Base-by-base conservation (phyloP, 2,329 filamentous ascomycete species). In the Nemania serpens region DNA sequence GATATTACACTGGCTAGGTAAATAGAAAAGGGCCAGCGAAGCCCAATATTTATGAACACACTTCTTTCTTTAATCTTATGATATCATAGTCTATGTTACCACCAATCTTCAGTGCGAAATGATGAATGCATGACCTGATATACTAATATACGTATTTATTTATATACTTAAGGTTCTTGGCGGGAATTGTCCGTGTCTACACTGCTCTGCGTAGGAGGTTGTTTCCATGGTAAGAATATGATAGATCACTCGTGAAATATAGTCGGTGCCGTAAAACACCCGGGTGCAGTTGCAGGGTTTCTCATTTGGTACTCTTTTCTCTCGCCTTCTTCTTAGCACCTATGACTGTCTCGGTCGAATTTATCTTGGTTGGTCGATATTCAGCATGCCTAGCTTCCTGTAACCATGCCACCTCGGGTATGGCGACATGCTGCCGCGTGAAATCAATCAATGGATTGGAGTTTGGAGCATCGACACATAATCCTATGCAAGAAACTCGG, bases 401-500 rank as follows among this genome's bases (percentile, higher is more conserved):
- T 10, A 88, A 62, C 89, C 89, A 91, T 2, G 76, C 71, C 22
- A 83, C 78, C 37, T 83, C 75, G 22, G 88, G 75, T 1, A 79
- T 72, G 1, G 78, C 73, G 1, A 91, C 84, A 57, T 78, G 76
- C 37, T 80, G 75, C 33, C 78, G 74, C 1, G 86, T 80, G 66
- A 86, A 84, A 3, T 86, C 79, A 22, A 88, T 71, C 10, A 92
- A 71, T 1, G 83, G 79, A 51, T 79, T 79, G 0, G 84, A 79
- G 43, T 84, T 81, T 0, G 87, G 86, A 0, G 88, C 85, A 39
- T 77, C 81, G 6, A 78, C 77, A 18, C 79, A 73, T 6, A 92
- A 72, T 0, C 83, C 89, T 34, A 92, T 76, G 20, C 87, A 86
- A 1, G 88, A 89, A 0, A 87, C 86, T 36, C 87, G 81, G 0